Evolutionary conservation across 2,329 filamentous ascomycete species (phyloP).

Genomic region (Pseudogymnoascus verrucosus): DNA sequence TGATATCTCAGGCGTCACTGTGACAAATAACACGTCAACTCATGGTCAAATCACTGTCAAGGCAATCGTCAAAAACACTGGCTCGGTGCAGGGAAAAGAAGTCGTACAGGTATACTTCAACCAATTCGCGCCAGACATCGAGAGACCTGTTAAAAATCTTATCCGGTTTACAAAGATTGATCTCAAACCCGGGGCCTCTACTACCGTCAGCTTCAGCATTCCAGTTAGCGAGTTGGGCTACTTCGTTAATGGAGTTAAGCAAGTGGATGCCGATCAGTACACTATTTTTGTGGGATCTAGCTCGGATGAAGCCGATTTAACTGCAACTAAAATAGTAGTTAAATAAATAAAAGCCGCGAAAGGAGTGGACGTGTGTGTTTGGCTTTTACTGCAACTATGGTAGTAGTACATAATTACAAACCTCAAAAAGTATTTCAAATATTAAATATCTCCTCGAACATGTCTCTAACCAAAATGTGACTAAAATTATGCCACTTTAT

Average conservation of each 20-base stretch:
- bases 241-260: background rate
- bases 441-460: background rate
- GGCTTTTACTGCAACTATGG: background rate
- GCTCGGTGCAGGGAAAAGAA: background rate
- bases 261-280: conserved; percentile 1
- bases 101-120: background rate
- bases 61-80: background rate
- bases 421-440: background rate
- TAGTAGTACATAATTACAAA: background rate
- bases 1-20: background rate
- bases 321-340: background rate
- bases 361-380: background rate
- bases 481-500: background rate
- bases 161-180: conserved; percentile 3
- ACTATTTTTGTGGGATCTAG: conserved; percentile 1
- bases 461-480: background rate
- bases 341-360: background rate
- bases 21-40: background rate
- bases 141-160: background rate
- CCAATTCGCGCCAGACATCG: background rate
- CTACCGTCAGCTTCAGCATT: background rate
- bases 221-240: background rate
- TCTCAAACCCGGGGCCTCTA: background rate
- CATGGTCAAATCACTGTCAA: background rate
- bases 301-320: background rate